Base-by-base conservation (phyloP, 106 monocot genomes). In the Allium cepa region DNA sequence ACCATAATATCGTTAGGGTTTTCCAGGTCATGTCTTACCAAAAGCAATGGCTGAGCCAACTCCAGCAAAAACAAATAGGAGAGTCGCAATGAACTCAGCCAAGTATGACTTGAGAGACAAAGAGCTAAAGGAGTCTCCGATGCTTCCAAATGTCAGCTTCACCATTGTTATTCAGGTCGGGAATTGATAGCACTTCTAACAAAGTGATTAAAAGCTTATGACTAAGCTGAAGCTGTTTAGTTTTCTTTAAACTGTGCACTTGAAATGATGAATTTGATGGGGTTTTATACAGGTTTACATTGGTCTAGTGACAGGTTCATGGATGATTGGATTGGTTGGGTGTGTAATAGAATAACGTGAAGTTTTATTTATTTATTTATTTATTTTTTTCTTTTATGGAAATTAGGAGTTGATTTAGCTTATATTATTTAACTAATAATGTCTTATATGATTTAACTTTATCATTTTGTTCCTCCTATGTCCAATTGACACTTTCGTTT, bases 31-130 rank as follows among this genome's bases (percentile, higher is more conserved):
- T 36, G 36, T 36, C 70, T 49, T 49, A 71, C 71, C 49, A 50
- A 60, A 71, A 60, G 72, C 61, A 13, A 72, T 63, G 18, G 62
- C 72, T 0, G 72, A 72, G 7, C 72, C 72, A 72, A 63, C 72
- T 61, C 72, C 72, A 16, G 72, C 72, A 62, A 72, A 72, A 14
- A 72, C 72, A 50, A 72, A 72, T 28, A 72, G 61, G 9, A 62
- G 47, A 22, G 72, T 72, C 62, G 72, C 61, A 28, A 62, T 62
- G 51, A 72, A 72, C 72, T 72, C 72, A 52, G 72, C 72, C 26
- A 72, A 62, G 28, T 72, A 72, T 15, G 72, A 61, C 48, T 62
- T 72, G 15, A 62, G 4, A 1, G 72, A 72, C 12, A 1, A 47
- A 7, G 46, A 17, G 51, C 62, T 72, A 26, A 72, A 72, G 14